Percentiles rank a stretch among this genome's conserved stretches.
Evolutionary conservation across 176 grass and related monocot genomes (phyloP).

Genomic region (Triticum monococcum): DNA sequence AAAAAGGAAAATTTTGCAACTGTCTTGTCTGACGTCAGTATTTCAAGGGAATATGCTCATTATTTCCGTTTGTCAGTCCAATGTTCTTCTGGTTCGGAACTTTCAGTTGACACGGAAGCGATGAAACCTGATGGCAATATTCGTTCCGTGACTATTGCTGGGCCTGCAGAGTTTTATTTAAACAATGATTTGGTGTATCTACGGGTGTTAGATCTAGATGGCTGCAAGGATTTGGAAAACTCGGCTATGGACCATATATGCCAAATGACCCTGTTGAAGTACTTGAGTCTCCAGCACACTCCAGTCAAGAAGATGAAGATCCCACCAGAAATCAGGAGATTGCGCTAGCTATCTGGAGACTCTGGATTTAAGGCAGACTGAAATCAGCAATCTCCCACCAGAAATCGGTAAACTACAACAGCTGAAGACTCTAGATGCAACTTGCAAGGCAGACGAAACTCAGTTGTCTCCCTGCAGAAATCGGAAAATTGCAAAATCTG

Average conservation of each 20-base stretch:
- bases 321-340: neutral
- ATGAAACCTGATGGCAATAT: neutral
- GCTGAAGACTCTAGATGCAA: neutral
- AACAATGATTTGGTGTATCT: neutral
- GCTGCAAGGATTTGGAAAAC: neutral
- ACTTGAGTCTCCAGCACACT: neutral
- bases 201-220: slow-evolving; percentile 26
- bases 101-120: neutral
- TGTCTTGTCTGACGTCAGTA: neutral
- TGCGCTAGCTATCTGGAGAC: neutral
- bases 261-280: neutral
- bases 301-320: neutral
- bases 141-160: neutral
- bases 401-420: neutral
- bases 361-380: neutral
- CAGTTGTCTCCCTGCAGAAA: too few species aligned
- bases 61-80: neutral
- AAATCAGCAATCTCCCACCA: neutral
- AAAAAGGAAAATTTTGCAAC: neutral
- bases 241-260: neutral
- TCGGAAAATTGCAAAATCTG: too few species aligned
- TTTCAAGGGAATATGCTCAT: too few species aligned
- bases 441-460: too few species aligned
- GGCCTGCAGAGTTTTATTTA: neutral
- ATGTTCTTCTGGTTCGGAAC: neutral